These are phyloP conservation scores for Cytospora piceae DNA, from an alignment of 2,329 filamentous ascomycete genomes.

Conservation along the genomic window DNA sequence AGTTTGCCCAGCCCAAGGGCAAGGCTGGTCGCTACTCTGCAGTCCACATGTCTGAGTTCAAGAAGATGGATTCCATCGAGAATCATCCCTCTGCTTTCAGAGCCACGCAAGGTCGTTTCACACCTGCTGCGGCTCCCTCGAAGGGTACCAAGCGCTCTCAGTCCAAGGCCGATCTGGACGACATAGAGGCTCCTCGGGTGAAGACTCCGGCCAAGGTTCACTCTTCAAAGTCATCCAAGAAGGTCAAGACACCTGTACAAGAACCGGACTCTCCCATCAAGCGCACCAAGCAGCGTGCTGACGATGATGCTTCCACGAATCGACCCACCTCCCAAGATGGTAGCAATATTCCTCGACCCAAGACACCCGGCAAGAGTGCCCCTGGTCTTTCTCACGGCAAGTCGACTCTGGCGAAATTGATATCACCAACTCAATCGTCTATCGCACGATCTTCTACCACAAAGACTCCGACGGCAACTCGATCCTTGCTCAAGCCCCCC, in stretches of 20 bases:
- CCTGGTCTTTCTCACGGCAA: conserved; percentile 47
- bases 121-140: conserved; percentile 45
- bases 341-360: conserved; percentile 54
- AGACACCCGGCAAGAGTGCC: conserved; percentile 47
- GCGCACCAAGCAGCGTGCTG: conserved; percentile 67
- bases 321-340: conserved; percentile 62
- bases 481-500: conserved; percentile 55
- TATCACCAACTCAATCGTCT: conserved; percentile 80
- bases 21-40: conserved; percentile 81
- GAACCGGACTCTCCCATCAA: conserved; percentile 60
- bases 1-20: conserved; percentile 79
- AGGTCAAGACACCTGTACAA: conserved; percentile 36
- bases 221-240: conserved; percentile 38
- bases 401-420: conserved; percentile 59
- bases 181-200: conserved; percentile 53
- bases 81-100: conserved; percentile 82
- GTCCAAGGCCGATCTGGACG: conserved; percentile 61
- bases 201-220: conserved; percentile 43
- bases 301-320: conserved; percentile 70
- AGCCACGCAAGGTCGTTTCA: conserved; percentile 56
- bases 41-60: conserved; percentile 84
- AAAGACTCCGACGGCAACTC: conserved; percentile 53
- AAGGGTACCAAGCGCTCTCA: conserved; percentile 57
- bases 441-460: conserved; percentile 62
- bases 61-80: conserved; percentile 97